Base-by-base conservation (phyloP, 83 land plant species). In the Picea abies region DNA sequence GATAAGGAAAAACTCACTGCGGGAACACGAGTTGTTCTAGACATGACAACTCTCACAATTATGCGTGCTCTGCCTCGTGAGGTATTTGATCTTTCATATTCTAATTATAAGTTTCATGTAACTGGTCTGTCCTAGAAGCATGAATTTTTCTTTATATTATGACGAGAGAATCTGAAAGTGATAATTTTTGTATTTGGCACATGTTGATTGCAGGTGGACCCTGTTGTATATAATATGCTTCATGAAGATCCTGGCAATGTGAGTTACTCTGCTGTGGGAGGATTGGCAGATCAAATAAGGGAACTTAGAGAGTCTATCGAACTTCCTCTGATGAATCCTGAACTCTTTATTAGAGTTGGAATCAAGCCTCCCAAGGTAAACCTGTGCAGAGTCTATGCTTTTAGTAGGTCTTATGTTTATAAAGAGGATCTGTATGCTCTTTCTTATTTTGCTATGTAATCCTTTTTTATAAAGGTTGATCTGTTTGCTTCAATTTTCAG, bases 241-340 rank as follows among this genome's bases (percentile, higher is more conserved):
- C 99, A 97, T 84, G 99, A 97, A 86, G 99, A 97, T 80, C 99
- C 99, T 83, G 99, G 99, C 9, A 97, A 95, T 82, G 90, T 97
- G 4, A 97, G 99, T 85, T 97, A 97, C 77, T 97, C 99, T 17
- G 99, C 99, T 73, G 99, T 97, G 60, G 99, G 99, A 63, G 99
- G 99, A 3, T 77, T 97, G 63, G 85, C 92, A 84, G 99, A 97
- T 87, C 99, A 97, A 58, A 97, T 97, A 19, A 87, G 99, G 76
- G 99, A 95, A 61, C 91, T 97, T 29, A 92, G 99, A 79, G 99
- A 97, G 83, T 97, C 99, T 12, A 97, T 97, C 83, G 99, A 97
- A 84, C 86, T 97, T 62, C 99, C 99, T 63, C 89, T 97, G 2
- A 95, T 97, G 99, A 97, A 97, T 86, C 99, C 99, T 80, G 99